Base-by-base conservation (phyloP, 2,329 filamentous ascomycete species). In the Huntiella moniliformis region DNA sequence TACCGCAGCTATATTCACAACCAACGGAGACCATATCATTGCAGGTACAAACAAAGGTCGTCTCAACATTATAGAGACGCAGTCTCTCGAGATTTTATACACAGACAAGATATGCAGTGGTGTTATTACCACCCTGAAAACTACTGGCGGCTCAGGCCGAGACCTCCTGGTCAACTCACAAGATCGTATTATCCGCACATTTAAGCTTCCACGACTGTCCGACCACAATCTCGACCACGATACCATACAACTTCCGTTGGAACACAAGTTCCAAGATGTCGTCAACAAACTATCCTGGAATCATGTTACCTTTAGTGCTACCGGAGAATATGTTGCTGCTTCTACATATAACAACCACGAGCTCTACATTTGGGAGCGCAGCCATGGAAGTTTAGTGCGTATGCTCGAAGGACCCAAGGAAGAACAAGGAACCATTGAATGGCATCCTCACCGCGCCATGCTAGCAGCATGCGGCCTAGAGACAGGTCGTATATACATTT, bases 341-440 rank as follows among this genome's bases (percentile, higher is more conserved):
- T 93, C 86, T 18, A 96, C 91, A 2, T 94, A 86, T 61, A 96
- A 96, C 69, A 98, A 98, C 57, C 87, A 95, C 55, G 88, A 98
- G 61, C 82, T 98, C 52, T 96, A 96, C 62, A 87, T 96, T 22
- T 96, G 88, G 91, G 91, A 98, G 63, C 77, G 91, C 46, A 82
- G 80, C 47, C 85, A 92, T 56, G 91, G 91, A 43, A 94, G 85
- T 61, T 66, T 98, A 48, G 87, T 95, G 45, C 92, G 93, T 61
- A 98, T 98, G 66, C 70, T 98, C 35, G 92, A 98, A 60, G 88
- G 91, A 0, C 87, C 88, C 1, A 92, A 92, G 56, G 91, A 98
- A 63, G 92, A 98, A 61, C 77, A 96, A 51, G 88, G 88, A 1
- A 82, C 92, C 4, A 87, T 98, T 18, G 91, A 98, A 63, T 98